These are phyloP conservation scores for Cladophialophora immunda DNA, from an alignment of 2,329 filamentous ascomycete genomes.

Conservation along the genomic window DNA sequence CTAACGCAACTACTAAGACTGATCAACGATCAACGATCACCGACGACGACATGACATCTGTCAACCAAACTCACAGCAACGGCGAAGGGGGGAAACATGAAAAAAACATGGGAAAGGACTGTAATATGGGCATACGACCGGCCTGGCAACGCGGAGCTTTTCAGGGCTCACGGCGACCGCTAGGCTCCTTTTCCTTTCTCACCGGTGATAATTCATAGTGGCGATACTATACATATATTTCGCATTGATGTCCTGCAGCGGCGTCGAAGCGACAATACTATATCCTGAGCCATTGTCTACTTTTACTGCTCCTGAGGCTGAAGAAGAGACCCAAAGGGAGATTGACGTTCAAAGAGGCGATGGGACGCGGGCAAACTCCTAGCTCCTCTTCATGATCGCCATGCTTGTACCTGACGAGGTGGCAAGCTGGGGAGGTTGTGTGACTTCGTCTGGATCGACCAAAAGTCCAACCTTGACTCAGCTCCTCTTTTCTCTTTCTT, in stretches of 20 bases:
- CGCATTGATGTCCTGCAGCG: slow-evolving; percentile 4
- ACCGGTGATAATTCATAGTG: not conserved
- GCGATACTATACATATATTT: slow-evolving; percentile 2
- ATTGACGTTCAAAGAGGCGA: not conserved
- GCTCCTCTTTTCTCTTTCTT: not conserved
- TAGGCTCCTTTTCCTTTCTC: not conserved
- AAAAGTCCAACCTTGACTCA: not conserved
- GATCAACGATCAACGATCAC: slow-evolving; percentile 5
- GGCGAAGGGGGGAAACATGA: not conserved
- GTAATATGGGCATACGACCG: not conserved
- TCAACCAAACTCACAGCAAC: slow-evolving; percentile 7
- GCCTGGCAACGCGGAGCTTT: not conserved
- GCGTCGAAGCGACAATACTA: not conserved
- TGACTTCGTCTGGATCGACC: not conserved
- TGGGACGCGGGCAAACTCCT: slow-evolving; percentile 1
- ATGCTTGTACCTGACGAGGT: not conserved
- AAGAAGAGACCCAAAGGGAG: not conserved
- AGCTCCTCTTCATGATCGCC: not conserved
- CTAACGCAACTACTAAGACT: not conserved
- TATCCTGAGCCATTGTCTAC: not conserved
- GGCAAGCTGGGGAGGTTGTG: not conserved
- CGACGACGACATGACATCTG: slow-evolving; percentile 6
- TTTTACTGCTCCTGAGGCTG: not conserved
- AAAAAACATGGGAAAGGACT: not conserved
- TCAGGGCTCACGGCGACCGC: not conserved